Percentiles rank a stretch among this genome's conserved stretches.
Evolutionary conservation across 2,329 filamentous ascomycete species (phyloP).

Genomic region (Microascus cirrosus): DNA sequence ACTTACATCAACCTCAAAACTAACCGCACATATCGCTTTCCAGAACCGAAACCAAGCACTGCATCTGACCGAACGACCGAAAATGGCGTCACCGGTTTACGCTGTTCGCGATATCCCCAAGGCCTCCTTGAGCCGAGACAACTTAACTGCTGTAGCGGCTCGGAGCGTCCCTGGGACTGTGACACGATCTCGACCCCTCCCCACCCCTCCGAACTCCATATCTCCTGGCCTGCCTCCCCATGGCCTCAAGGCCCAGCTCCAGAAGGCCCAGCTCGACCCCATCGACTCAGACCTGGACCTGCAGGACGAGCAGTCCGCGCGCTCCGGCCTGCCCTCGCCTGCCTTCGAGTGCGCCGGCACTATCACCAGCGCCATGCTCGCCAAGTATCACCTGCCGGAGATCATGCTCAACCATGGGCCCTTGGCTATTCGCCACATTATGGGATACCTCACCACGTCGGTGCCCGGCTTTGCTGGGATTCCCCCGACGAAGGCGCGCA

Average conservation of each 20-base stretch:
- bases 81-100: constrained; percentile 56
- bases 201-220: constrained; percentile 90
- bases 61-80: constrained; percentile 16
- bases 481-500: constrained; percentile 77
- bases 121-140: constrained; percentile 53
- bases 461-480: constrained; percentile 89
- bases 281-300: constrained; percentile 85
- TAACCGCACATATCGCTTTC: not conserved
- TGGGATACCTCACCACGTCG: constrained; percentile 84
- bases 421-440: constrained; percentile 87
- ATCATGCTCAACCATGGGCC: constrained; percentile 86
- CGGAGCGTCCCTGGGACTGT: constrained; percentile 48
- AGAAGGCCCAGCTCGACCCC: constrained; percentile 46
- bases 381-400: constrained; percentile 80
- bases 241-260: constrained; percentile 59
- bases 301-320: constrained; percentile 42
- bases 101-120: constrained; percentile 57
- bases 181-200: constrained; percentile 56
- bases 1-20: not conserved
- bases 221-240: constrained; percentile 79
- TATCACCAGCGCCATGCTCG: constrained; percentile 77
- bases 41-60: constrained; percentile 3
- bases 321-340: constrained; percentile 29
- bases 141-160: constrained; percentile 62
- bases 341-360: constrained; percentile 61